Evolutionary conservation across 345 rosid genomes (phyloP), one percentile per base, ranked within the genome.

Genomic region (Rhodomyrtus tomentosa): DNA sequence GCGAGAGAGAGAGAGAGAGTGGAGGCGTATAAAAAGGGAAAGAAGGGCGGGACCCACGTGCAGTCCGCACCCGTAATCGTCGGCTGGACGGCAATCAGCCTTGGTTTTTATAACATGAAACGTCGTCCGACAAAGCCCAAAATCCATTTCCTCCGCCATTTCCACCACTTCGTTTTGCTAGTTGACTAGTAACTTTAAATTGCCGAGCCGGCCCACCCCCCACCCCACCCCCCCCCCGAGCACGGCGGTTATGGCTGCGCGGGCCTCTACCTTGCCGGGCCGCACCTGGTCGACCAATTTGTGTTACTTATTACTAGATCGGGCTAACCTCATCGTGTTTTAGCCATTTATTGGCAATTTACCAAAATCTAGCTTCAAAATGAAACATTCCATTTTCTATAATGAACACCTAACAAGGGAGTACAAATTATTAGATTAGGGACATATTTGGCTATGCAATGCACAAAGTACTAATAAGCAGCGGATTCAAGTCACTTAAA

Each of bases 51-150:
- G 92, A 49, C 93, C 92, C 92, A 88, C 86, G 48, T 45, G 76
- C 76, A 68, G 12, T 32, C 83, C 91, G 85, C 94, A 89, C 93
- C 96, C 93, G 94, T 89, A 92, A 92, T 91, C 93, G 93, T 88
- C 92, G 94, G 93, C 87, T 90, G 83, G 76, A 86, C 91, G 91
- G 90, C 93, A 89, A 85, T 87, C 80, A 53, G 76, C 42, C 76
- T 62, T 16, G 12, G 52, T 50, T 62, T 59, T 59, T 32, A 59
- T 59, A 32, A 10, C 42, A 2, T 10, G 76, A 62, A 18, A 62
- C 82, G 15, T 81, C 22, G 25, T 13, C 55, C 48, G 14, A 42
- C 24, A 49, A 25, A 50, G 52, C 5, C 32, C 55, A 10, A 29
- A 29, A 1, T 15, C 53, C 51, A 13, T 4, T 50, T 50, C 20